These are phyloP conservation scores for Sungouiozyma intestinalis DNA, from an alignment of 805 yeast genomes.

Conservation along the genomic window DNA sequence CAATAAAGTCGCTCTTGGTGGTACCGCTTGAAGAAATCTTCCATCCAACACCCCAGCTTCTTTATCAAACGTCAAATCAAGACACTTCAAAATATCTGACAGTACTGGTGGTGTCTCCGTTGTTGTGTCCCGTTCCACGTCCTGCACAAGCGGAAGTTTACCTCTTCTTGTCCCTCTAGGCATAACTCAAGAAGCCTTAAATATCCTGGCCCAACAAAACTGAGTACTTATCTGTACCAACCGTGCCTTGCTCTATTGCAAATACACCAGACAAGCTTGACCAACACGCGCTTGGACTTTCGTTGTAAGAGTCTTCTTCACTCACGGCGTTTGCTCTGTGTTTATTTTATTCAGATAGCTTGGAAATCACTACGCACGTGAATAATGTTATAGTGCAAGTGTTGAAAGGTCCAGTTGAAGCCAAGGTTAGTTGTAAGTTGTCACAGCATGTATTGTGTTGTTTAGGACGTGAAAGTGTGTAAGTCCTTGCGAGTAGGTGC, in stretches of 20 bases:
- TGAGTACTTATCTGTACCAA: background rate
- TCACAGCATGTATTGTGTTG: no score
- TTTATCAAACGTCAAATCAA: constrained; percentile 46
- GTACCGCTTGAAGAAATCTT: constrained; percentile 37
- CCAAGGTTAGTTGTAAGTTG: no score
- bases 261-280: no score
- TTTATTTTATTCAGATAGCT: background rate
- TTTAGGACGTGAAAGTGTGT: no score
- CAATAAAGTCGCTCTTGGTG: constrained; percentile 31
- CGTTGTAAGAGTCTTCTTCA: no score
- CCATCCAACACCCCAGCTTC: constrained; percentile 55
- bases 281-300: no score
- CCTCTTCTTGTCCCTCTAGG: constrained; percentile 19
- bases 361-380: background rate
- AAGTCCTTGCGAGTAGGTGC: no score
- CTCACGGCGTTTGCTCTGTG: background rate
- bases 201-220: background rate
- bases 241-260: no score
- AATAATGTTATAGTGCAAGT: background rate
- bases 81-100: constrained; percentile 41
- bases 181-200: constrained; percentile 3
- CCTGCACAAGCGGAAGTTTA: constrained; percentile 5
- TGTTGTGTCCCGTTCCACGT: constrained; percentile 10
- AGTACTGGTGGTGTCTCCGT: constrained; percentile 27
- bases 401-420: no score